phyloP scores from a whole-genome alignment of 2,329 filamentous ascomycete genomes.

The Rugonectria rugulosa region DNA sequence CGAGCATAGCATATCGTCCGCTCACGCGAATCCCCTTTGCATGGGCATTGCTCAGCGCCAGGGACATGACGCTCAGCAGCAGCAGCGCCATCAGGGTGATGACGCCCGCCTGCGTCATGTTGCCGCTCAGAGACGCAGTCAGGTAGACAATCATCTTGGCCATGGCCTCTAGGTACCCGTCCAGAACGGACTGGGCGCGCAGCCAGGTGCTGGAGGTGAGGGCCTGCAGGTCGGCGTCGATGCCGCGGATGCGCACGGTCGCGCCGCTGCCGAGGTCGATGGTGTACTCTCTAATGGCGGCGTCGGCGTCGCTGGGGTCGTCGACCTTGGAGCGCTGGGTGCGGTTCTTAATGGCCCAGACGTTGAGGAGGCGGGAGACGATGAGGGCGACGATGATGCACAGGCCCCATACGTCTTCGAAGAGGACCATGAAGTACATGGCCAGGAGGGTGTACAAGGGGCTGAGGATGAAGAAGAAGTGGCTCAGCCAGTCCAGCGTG shows the following conservation, averaged over 20 bases:
- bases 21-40: slow-evolving; percentile 58
- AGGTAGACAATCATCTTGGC: slow-evolving; percentile 67
- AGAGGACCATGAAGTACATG: slow-evolving; percentile 53
- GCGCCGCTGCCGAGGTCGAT: slow-evolving; percentile 61
- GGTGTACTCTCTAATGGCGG: slow-evolving; percentile 52
- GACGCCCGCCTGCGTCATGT: slow-evolving; percentile 61
- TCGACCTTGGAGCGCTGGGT: slow-evolving; percentile 30
- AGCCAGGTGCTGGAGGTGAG: slow-evolving; percentile 67
- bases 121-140: slow-evolving; percentile 62
- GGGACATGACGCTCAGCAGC: slow-evolving; percentile 58
- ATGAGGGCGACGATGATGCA: slow-evolving; percentile 57
- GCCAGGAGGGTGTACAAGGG: slow-evolving; percentile 56
- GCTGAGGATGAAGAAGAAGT: slow-evolving; percentile 56
- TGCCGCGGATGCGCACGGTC: slow-evolving; percentile 61
- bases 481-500: slow-evolving; percentile 55
- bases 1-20: slow-evolving; percentile 52
- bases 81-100: slow-evolving; percentile 60
- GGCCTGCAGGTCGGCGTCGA: slow-evolving; percentile 64
- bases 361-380: slow-evolving; percentile 62
- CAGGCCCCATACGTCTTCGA: slow-evolving; percentile 62
- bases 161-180: slow-evolving; percentile 60
- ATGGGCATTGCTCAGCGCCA: slow-evolving; percentile 62
- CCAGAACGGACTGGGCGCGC: slow-evolving; percentile 55
- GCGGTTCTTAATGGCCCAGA: slow-evolving; percentile 63
- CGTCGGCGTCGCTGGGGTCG: slow-evolving; percentile 12